phyloP scores from a whole-genome alignment of 805 yeast species.

The Candida cerambycidarum region DNA sequence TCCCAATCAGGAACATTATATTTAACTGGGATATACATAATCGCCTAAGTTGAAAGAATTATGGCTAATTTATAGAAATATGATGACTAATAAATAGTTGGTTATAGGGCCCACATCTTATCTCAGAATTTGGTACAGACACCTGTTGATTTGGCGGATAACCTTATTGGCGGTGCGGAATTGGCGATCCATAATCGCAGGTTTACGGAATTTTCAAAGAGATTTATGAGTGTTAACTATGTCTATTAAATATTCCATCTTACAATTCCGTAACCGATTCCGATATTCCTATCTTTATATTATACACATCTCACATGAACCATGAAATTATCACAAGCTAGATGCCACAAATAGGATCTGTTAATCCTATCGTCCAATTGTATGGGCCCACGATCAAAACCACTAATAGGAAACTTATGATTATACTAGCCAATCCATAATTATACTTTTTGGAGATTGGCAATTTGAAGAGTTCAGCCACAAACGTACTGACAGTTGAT shows the following conservation, averaged over 20 bases:
- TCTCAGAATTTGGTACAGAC: too few species aligned
- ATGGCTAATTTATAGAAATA: background rate
- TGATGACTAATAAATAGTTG: background rate
- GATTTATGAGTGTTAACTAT: too few species aligned
- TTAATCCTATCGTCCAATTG: conserved; percentile 62
- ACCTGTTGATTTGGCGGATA: too few species aligned
- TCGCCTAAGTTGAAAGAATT: too few species aligned
- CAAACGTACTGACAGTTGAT: conserved; percentile 77
- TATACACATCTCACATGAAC: too few species aligned
- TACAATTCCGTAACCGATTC: too few species aligned
- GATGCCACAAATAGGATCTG: conserved; percentile 20
- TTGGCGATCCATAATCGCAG: too few species aligned
- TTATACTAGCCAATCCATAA: conserved; percentile 53
- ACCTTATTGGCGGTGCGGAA: too few species aligned
- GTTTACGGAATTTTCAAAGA: too few species aligned
- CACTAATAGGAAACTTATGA: conserved; percentile 46
- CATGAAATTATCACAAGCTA: background rate
- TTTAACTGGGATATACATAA: conserved; percentile 42
- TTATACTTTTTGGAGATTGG: conserved; percentile 36
- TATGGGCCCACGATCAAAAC: conserved; percentile 70
- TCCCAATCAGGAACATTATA: conserved; percentile 35
- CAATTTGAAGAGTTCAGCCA: conserved; percentile 55
- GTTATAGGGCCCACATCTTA: background rate
- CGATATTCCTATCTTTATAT: too few species aligned
- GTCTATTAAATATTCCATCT: too few species aligned